Base-by-base conservation (phyloP, 129 eudicot species). In the Erigeron canadensis region DNA sequence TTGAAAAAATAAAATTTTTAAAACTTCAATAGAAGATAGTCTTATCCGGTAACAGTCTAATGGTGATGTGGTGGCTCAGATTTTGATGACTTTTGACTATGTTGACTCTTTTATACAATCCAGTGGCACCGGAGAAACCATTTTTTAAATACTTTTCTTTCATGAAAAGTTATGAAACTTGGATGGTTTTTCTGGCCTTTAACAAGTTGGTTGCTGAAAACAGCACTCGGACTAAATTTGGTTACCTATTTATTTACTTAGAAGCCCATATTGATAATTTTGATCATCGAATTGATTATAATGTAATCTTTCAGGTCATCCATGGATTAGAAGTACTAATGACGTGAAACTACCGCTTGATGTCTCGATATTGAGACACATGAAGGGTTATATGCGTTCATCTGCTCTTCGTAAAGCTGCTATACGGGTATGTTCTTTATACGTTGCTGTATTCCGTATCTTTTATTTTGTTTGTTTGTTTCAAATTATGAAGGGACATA, bases 371-470 rank as follows among this genome's bases (percentile, higher is more conserved):
- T 79, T 85, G 64, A 93, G 81, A 77, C 95, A 83, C 73, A 81
- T 93, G 88, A 93, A 89, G 87, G 71, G 79, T 71, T 93, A 93
- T 79, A 85, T 89, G 89, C 95, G 92, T 54, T 89, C 98, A 41
- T 87, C 98, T 68, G 72, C 96, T 73, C 92, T 93, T 63, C 82
- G 90, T 45, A 89, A 85, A 73, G 95, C 92, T 63, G 98, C 98
- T 70, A 74, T 93, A 40, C 80, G 88, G 87, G 98, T 93, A 72
- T 56, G 84, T 64, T 63, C 39, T 37, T 41, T 28, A 23, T 58
- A 1, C 11, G 55, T 74, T 17, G 4, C 38, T 38, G 2, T 11
- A 54, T 71, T 62, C 63, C 17, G 4, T 56, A 42, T 28, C 15
- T 17, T n/a, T 53, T 1, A n/a, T 43, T 21, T 10, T 45, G 62